These are phyloP conservation scores for Colletotrichum salicis DNA, from an alignment of 2,329 filamentous ascomycete genomes.

Conservation along the genomic window DNA sequence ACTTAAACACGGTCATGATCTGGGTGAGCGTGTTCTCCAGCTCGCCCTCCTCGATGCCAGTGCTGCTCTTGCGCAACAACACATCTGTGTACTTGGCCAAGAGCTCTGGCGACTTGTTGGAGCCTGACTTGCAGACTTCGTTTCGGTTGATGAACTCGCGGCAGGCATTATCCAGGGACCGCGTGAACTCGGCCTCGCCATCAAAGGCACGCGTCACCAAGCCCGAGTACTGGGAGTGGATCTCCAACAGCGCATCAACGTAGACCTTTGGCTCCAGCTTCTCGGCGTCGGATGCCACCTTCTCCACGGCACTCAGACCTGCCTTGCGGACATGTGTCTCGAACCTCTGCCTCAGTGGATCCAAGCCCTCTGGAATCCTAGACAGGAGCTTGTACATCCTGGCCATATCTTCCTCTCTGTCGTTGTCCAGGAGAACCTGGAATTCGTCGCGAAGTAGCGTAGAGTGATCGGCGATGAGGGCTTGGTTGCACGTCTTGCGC, in stretches of 20 bases:
- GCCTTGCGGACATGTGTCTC: constrained; percentile 93
- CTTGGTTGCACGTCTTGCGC: constrained; percentile 88
- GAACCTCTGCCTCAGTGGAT: constrained; percentile 87
- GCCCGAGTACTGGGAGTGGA: constrained; percentile 91
- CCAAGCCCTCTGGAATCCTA: constrained; percentile 89
- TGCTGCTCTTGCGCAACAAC: constrained; percentile 90
- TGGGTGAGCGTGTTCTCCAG: constrained; percentile 88
- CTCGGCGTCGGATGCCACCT: constrained; percentile 86
- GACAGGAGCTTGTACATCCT: constrained; percentile 95
- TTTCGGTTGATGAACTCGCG: constrained; percentile 98
- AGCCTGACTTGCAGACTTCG: constrained; percentile 91
- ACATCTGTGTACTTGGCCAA: constrained; percentile 96
- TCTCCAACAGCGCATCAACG: constrained; percentile 92
- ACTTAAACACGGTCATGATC: constrained; percentile 99
- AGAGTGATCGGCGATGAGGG: constrained; percentile 90
- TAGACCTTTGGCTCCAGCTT: constrained; percentile 96
- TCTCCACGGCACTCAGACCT: constrained; percentile 87
- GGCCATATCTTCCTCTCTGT: constrained; percentile 93
- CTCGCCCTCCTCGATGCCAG: constrained; percentile 92
- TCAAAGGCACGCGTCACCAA: constrained; percentile 93
- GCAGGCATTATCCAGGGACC: constrained; percentile 96
- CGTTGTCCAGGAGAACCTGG: constrained; percentile 90
- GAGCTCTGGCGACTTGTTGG: constrained; percentile 93
- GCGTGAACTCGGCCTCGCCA: constrained; percentile 95
- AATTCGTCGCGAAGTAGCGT: constrained; percentile 92